phyloP scores from a whole-genome alignment of 306 rosid species.

The Senna siamea region DNA sequence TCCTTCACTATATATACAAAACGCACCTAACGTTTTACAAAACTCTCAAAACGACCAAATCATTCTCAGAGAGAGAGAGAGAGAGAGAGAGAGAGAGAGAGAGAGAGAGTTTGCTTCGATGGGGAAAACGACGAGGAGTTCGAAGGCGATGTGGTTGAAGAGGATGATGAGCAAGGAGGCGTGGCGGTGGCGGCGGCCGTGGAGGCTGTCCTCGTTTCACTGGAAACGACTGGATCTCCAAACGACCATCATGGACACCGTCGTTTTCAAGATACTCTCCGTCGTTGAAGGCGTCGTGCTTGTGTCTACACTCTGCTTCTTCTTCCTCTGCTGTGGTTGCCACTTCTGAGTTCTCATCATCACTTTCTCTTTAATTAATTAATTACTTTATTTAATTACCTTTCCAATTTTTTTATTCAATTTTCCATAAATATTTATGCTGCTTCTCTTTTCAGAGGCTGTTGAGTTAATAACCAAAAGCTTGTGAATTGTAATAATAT shows the following conservation, averaged over 20 bases:
- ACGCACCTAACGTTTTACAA: background rate
- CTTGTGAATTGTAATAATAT: background rate
- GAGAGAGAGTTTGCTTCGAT: background rate
- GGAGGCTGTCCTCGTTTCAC: slow-evolving; percentile 56
- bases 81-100: background rate
- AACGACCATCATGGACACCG: slow-evolving; percentile 58
- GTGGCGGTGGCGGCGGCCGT: slow-evolving; percentile 48
- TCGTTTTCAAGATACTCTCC: slow-evolving; percentile 61
- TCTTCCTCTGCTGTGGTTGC: slow-evolving; percentile 84
- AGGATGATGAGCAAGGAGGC: slow-evolving; percentile 61
- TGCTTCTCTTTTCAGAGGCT: background rate
- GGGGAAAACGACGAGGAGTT: slow-evolving; percentile 37
- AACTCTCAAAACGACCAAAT: background rate
- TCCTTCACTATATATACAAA: background rate
- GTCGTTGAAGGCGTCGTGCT: slow-evolving; percentile 69
- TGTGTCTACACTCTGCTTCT: slow-evolving; percentile 73
- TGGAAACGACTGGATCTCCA: slow-evolving; percentile 60
- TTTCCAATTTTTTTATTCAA: background rate
- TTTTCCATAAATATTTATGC: background rate
- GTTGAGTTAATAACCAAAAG: background rate
- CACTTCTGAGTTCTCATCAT: slow-evolving; percentile 46
- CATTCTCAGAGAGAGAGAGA: background rate
- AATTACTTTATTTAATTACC: no score
- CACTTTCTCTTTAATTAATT: background rate
- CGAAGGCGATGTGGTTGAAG: slow-evolving; percentile 56